Base-by-base conservation (phyloP, 305 asterid genomes). In the Striga hermonthica region DNA sequence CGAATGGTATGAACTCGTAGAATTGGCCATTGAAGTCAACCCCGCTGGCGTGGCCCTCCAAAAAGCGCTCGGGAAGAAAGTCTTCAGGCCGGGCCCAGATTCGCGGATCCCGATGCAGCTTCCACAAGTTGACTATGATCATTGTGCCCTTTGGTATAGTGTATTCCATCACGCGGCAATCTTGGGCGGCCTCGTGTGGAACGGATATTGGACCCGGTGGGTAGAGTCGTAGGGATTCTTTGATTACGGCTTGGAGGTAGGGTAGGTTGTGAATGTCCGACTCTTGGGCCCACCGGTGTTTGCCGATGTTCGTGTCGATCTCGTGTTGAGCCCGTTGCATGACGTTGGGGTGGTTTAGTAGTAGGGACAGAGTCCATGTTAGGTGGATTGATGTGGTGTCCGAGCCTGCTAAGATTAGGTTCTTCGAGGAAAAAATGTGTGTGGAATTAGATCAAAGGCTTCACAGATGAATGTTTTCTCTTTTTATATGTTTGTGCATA, bases 161-260 rank as follows among this genome's bases (percentile, higher is more conserved):
- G 9, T 69, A 75, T 1, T 67, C 69, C 31, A 67, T 70, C 0
- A 83, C 13, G 14, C 56, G 60, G 49, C 84, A 83, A 9, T 81
- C 81, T 58, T 83, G 69, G 0, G 10, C 14, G 43, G 86, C 84
- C 62, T 79, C 81, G 36, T 76, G 82, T 0, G 86, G 86, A 0
- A 79, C 75, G 6, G 81, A 49, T 14, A 83, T 15, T 5, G 89
- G 84, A 4, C 80, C 81, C 1, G 88, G 88, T 7, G 88, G 88
- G 60, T 70, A 83, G 7, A 83, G 39, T 7, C 84, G 83, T 3
- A 83, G 66, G 0, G 79, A 70, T 67, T 83, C 88, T 66, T 80
- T 78, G 28, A 83, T 68, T 5, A 76, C 69, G 14, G 84, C 81
- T 22, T 80, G 78, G 11, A 83, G 31, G 37, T 74, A 81, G 4